Base-by-base conservation (phyloP, 768 basidiomycete species). In the Psilocybe subaeruginosa region DNA sequence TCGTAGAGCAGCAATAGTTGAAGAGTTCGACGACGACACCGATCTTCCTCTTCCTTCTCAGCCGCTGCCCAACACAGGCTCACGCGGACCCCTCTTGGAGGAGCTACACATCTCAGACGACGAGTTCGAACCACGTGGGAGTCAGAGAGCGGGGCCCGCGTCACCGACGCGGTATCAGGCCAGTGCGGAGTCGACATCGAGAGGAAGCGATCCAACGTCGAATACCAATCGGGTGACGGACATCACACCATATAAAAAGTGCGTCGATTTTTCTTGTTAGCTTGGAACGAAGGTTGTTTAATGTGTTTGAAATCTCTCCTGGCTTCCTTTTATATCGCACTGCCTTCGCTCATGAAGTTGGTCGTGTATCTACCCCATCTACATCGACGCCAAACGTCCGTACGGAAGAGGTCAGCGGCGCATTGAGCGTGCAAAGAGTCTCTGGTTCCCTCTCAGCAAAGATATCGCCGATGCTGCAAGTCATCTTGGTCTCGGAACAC, bases 301-400 rank as follows among this genome's bases (percentile, higher is more conserved):
- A 30, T 31, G 14, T 11, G 23, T 23, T 2, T 23, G 23, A 23
- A 23, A 23, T 23, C 23, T 23, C 23, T 23, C 23, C 23, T 23
- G 23, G 23, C 23, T 12, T 30, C 14, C 5, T 5, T 16, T 12
- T 7, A 27, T 17, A 51, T 16, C 11, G 3, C 27, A 51, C 14
- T 53, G 7, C 11, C n/a, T 30, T 49, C 29, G 37, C n/a, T 31
- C 4, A 16, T 59, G 12, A 27, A 97, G 95, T 68, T 97, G 96
- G 96, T 90, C 93, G 48, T 93, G 92, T 68, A 87, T 99, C 70
- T 99, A 99, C 73, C 97, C 97, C 4, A 91, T 98, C 70, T 98
- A 98, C 75, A 85, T 99, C 59, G 97, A 99, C 75, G 95, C 96
- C 37, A 97, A 98, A 73, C 89, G 90, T 1, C 88, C 95, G 0